Evolutionary conservation across 352 stramenopile genomes (phyloP), one percentile per base, ranked within the genome.

Genomic region (Phytophthora macrochlamydospora): DNA sequence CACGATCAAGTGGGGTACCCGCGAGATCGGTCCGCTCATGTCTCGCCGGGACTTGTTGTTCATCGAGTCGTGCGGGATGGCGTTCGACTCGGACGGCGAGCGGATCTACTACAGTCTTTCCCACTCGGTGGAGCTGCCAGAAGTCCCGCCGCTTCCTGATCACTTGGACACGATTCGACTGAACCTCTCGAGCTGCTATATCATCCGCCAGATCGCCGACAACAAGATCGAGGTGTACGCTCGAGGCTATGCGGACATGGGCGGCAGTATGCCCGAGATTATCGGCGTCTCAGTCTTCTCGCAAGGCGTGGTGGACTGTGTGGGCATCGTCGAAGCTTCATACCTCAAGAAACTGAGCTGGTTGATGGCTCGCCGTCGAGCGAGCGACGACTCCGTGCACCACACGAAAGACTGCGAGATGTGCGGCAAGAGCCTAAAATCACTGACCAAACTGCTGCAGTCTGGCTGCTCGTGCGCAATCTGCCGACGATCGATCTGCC

Each of bases 271-370:
- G 14, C 67, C 78, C 0, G 62, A 71, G 4, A 38, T 74, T 0
- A 63, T 86, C 32, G 62, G 61, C 1, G 42, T 72, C n/a, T 71
- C 53, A 30, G 58, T 81, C 1, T 74, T 82, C 51, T 59, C 73
- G 1, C 62, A 77, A 32, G 72, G 65, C 8, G 53, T 78, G 1
- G 69, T 69, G 1, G 65, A 71, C 28, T 61, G 75, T 2, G 73
- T 77, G 48, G 69, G 69, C 28, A 73, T 81, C 42, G 76, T 85
- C 33, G 78, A 85, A 49, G 76, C 71, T 32, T 85, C 76, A 38
- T 83, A 85, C 29, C 56, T 85, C 13, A 81, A 81, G 68, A 87
- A 87, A 69, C 63, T 87, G 8, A 67, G 62, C 35, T 87, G 71
- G 71, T 54, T 70, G 37, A 72, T 82, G 59, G 52, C 45, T 35